Conservation (phyloP, 1,284 basidiomycete genomes). For the Marasmius tenuissimus region DNA sequence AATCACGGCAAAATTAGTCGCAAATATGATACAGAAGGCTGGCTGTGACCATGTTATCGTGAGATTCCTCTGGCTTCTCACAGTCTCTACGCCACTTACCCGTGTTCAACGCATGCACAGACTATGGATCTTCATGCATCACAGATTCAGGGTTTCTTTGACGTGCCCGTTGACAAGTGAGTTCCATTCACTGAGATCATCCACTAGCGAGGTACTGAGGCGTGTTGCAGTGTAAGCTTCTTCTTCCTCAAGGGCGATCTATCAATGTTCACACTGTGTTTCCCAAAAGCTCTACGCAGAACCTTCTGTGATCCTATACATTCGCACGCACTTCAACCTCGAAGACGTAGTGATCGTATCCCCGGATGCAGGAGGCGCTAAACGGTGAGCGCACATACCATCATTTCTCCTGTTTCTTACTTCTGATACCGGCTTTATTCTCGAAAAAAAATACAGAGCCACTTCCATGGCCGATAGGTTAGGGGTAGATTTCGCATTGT, state of each 20-base stretch:
- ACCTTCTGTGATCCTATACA: conserved; percentile 94
- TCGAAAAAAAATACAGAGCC: conserved; percentile 56
- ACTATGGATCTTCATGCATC: conserved; percentile 98
- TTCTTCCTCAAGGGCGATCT: conserved; percentile 14
- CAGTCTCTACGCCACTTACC: not conserved
- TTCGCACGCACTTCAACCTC: conserved; percentile 88
- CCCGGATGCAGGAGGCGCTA: conserved; percentile 98
- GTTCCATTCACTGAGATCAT: conserved; percentile 31
- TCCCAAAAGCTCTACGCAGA: conserved; percentile 87
- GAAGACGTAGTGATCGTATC: conserved; percentile 95
- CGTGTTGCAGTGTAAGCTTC: conserved; percentile 47
- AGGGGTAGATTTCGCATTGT: conserved; percentile 97
- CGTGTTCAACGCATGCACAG: conserved; percentile 41
- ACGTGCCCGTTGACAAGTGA: conserved; percentile 99
- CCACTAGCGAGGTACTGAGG: not conserved
- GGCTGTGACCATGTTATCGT: conserved; percentile 99
- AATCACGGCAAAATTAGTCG: conserved; percentile 98
- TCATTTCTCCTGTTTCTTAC: not conserved
- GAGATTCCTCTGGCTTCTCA: conserved; percentile 36
- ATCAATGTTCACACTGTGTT: conserved; percentile 10
- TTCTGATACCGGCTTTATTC: not conserved
- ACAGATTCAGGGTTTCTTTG: conserved; percentile 99
- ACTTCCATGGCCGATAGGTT: conserved; percentile 97
- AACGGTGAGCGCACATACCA: conserved; percentile 61
- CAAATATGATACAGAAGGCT: conserved; percentile 97